Conservation (phyloP, 257 asterid genomes). For the Avicennia marina region DNA sequence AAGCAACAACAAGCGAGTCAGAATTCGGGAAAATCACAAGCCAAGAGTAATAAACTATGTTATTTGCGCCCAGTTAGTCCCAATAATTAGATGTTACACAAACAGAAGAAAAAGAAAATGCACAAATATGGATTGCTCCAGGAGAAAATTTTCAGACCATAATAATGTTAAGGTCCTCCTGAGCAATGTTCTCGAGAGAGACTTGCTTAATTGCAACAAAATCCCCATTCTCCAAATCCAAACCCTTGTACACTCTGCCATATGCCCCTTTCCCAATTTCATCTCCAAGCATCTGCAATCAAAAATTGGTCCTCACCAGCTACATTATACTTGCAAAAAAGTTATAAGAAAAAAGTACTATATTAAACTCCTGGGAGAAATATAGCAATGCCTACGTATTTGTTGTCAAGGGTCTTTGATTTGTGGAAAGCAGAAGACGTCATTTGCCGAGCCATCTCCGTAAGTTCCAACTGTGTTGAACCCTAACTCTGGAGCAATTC, state of each 20-base stretch:
- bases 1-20: slow-evolving; percentile 19
- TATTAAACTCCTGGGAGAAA: slow-evolving; percentile 7
- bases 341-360: neutral
- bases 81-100: neutral
- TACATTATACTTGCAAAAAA: neutral
- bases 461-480: slow-evolving; percentile 14
- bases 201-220: slow-evolving; percentile 98
- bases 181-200: slow-evolving; percentile 88
- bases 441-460: slow-evolving; percentile 46
- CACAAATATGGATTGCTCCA: neutral
- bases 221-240: slow-evolving; percentile 97
- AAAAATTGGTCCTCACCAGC: neutral
- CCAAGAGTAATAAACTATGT: neutral
- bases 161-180: slow-evolving; percentile 80
- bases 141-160: slow-evolving; percentile 42
- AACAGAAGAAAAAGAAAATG: neutral
- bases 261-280: slow-evolving; percentile 99
- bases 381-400: slow-evolving; percentile 31
- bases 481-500: slow-evolving; percentile 18
- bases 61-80: neutral
- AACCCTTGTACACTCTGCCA: slow-evolving; percentile 96
- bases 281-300: slow-evolving; percentile 86
- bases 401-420: slow-evolving; percentile 47
- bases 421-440: slow-evolving; percentile 43
- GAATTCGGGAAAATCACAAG: slow-evolving; percentile 15